Evolutionary conservation across 305 asterid genomes (phyloP).

Genomic region (Plantago lanceolata): DNA sequence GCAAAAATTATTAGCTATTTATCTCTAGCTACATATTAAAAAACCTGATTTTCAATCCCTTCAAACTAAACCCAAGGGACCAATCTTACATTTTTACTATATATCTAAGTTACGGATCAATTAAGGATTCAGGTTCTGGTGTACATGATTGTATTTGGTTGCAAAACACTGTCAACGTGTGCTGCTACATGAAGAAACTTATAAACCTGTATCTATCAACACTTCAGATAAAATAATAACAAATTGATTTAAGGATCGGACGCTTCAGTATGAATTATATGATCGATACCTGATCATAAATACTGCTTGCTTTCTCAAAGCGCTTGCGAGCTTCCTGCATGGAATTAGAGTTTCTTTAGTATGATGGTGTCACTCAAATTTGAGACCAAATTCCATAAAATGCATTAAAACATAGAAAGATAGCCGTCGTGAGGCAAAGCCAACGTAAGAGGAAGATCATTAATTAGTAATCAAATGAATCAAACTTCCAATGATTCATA

Average conservation of each 20-base stretch:
- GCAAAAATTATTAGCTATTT: neutral
- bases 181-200: too few species aligned
- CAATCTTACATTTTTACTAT: too few species aligned
- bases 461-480: too few species aligned
- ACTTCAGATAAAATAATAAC: neutral
- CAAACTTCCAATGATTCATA: too few species aligned
- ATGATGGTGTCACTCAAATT: neutral
- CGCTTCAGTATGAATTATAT: neutral
- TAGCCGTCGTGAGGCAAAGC: neutral
- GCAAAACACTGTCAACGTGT: neutral
- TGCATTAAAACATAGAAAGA: neutral
- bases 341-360: conserved; percentile 21
- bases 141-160: neutral
- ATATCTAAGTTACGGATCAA: neutral
- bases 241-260: neutral
- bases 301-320: conserved; percentile 80
- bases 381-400: neutral
- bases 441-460: too few species aligned
- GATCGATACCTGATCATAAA: conserved; percentile 67
- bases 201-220: neutral
- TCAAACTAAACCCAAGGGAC: neutral
- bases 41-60: neutral
- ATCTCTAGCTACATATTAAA: too few species aligned
- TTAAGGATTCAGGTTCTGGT: neutral
- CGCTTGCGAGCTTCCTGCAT: conserved; percentile 96